Conservation (phyloP, 768 basidiomycete species). For the Russula sp. region DNA sequence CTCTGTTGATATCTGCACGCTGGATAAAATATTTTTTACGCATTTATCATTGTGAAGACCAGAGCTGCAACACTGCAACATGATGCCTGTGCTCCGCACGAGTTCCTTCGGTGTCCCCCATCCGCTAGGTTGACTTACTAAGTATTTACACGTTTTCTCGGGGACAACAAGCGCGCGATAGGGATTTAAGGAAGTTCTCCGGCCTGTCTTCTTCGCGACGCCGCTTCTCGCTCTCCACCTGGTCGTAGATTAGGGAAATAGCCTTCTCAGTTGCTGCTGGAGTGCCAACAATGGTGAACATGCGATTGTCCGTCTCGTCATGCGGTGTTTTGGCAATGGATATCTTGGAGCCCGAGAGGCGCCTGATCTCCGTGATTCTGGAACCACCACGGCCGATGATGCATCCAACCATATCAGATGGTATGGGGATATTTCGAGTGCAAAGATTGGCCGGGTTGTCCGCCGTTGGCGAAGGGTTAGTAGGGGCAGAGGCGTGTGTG, state of each 20-base stretch:
- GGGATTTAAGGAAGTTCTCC: not conserved
- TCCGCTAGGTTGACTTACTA: not conserved
- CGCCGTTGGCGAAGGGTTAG: conserved; percentile 41
- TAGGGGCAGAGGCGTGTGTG: conserved; percentile 45
- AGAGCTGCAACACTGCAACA: too few species aligned
- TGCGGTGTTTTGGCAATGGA: conserved; percentile 97
- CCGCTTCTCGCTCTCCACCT: conserved; percentile 94
- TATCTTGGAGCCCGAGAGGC: conserved; percentile 95
- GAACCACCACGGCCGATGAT: conserved; percentile 95
- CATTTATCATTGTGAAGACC: too few species aligned
- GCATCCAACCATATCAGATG: conserved; percentile 97
- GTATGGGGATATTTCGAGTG: conserved; percentile 98
- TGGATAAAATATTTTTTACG: too few species aligned
- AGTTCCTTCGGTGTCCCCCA: too few species aligned
- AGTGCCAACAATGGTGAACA: conserved; percentile 98
- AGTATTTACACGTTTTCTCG: too few species aligned
- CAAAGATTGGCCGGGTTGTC: conserved; percentile 64
- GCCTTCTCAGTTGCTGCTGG: conserved; percentile 98
- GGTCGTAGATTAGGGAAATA: conserved; percentile 93
- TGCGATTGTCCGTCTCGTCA: conserved; percentile 96
- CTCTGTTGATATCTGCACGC: too few species aligned
- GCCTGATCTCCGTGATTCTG: conserved; percentile 99
- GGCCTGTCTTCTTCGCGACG: not conserved
- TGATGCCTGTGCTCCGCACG: too few species aligned
- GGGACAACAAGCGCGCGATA: not conserved